These are phyloP conservation scores for Cercospora sp. DNA, from an alignment of 2,329 filamentous ascomycete species.

Conservation along the genomic window DNA sequence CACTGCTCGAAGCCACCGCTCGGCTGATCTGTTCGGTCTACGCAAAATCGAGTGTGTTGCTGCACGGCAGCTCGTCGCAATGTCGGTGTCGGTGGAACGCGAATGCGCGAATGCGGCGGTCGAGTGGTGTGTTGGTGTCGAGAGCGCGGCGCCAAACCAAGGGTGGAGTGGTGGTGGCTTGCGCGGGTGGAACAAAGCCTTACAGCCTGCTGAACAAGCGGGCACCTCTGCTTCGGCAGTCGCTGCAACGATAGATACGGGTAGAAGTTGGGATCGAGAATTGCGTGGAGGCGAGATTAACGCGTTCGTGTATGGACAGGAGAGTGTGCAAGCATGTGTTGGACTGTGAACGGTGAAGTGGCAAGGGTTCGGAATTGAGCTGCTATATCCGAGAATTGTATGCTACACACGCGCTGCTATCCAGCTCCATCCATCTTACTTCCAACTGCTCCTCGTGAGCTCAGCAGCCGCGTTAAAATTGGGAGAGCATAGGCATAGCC, in stretches of 20 bases:
- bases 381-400: conserved; percentile 2
- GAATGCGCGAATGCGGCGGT: background rate
- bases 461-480: background rate
- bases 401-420: background rate
- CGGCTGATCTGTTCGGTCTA: background rate
- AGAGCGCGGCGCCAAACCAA: conserved; percentile 4
- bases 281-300: background rate
- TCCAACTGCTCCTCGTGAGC: background rate
- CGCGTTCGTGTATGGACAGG: conserved; percentile 1
- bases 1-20: conserved; percentile 1
- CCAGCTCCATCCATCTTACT: background rate
- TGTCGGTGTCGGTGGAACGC: background rate
- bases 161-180: background rate
- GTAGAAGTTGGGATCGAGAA: background rate
- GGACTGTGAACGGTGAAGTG: conserved; percentile 5
- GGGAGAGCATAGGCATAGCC: background rate
- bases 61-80: conserved; percentile 1
- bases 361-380: conserved; percentile 6
- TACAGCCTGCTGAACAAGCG: conserved; percentile 4
- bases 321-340: conserved; percentile 11
- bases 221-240: background rate
- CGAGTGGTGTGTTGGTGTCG: conserved; percentile 2
- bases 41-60: background rate
- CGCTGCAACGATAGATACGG: background rate
- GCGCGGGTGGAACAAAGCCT: background rate